Base-by-base conservation (phyloP, 2,329 filamentous ascomycete species). In the Colletotrichum gloeosporioides region DNA sequence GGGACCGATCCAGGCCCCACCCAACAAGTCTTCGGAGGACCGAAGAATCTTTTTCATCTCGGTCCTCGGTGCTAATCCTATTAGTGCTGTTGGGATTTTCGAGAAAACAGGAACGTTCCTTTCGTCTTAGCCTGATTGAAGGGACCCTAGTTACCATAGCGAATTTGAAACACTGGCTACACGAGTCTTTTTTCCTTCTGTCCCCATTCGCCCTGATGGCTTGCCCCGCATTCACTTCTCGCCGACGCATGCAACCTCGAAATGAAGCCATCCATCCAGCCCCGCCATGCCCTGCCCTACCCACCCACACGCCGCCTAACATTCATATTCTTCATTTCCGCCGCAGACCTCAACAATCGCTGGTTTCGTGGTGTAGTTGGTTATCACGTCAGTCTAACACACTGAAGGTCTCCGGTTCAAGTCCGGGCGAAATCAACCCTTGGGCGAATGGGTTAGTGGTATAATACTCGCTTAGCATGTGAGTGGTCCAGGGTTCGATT, bases 321-420 rank as follows among this genome's bases (percentile, higher is more conserved):
- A 0, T 32, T 63, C 5, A 53, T 18, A 13, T 34, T 2, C 4
- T 8, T 36, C 57, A 16, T 55, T 29, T 53, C 4, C 3, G 15
- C 8, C 0, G 0, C 0, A 2, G 0, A 0, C 12, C 2, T 3
- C 49, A 76, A 66, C 70, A 69, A 61, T 18, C 8, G 32, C 1
- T 44, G 74, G 74, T 76, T 65, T 76, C 64, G 73, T 83, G 80
- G 81, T 82, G 81, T 82, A 83, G 86, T 87, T 87, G 86, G 85
- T 87, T 86, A 87, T 87, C 86, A 87, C 86, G 83, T 87, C 84
- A 86, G 85, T 87, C 85, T 87, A 87, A 87, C 85, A 70, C 68
- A 70, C 74, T 76, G 74, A 69, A 76, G 74, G 74, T 76, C 74
- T 76, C 74, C 70, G 74, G 74, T 74, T 76, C 74, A 76, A 76